phyloP scores from a whole-genome alignment of 345 rosid species.

The Populus tremula region DNA sequence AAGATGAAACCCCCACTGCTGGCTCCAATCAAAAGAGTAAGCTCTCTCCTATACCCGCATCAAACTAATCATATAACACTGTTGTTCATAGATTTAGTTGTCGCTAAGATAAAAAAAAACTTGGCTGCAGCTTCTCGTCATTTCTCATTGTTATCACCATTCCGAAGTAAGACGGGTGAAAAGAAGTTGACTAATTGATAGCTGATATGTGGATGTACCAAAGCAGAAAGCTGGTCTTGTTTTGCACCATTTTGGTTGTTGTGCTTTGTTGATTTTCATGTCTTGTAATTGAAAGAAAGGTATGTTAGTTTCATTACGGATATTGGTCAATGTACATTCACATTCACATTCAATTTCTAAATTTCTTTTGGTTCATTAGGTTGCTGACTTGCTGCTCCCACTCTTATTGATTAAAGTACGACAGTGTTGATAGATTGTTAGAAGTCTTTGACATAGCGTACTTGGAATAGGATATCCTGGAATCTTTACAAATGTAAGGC shows the following conservation, averaged over 20 bases:
- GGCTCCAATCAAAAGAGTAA: conserved; percentile 60
- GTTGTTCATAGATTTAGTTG: not conserved
- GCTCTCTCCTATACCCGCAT: conserved; percentile 12
- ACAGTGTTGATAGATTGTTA: not conserved
- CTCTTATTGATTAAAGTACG: not conserved
- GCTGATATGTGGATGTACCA: conserved; percentile 10
- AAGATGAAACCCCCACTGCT: conserved; percentile 67
- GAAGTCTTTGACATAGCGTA: not conserved
- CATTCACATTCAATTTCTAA: not conserved
- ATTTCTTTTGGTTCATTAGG: not conserved
- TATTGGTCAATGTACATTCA: conserved; percentile 20
- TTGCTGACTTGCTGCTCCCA: not conserved
- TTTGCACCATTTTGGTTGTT: conserved; percentile 7
- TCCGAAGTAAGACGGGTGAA: conserved; percentile 70
- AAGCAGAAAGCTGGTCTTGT: conserved; percentile 10
- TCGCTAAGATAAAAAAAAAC: not conserved
- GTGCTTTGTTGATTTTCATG: not conserved
- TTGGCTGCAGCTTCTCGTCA: conserved; percentile 65
- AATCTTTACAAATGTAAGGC: not conserved
- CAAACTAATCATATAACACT: not conserved
- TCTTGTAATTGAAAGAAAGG: conserved; percentile 6
- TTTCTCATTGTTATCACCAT: conserved; percentile 72
- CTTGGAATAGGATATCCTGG: not conserved
- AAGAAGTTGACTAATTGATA: conserved; percentile 46
- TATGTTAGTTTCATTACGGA: not conserved